Evolutionary conservation across 352 stramenopile genomes (phyloP), one percentile per base, ranked within the genome.

Genomic region (Phytopythium vexans): DNA sequence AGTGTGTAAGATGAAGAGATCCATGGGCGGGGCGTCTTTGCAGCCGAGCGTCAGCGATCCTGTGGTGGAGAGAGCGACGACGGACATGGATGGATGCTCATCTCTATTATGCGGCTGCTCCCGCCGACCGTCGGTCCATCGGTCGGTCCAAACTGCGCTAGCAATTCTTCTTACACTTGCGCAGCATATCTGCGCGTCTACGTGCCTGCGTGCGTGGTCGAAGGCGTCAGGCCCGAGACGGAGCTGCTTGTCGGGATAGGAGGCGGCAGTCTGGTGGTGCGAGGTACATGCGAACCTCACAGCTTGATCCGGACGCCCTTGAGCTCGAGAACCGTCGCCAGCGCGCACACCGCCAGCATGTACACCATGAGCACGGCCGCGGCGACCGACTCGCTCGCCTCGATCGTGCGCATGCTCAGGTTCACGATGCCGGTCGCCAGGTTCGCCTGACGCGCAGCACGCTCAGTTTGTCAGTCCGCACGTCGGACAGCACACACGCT

Each of bases 371-470:
- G 63, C 49, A 94, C 77, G 7, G 21, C 55, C 11, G 61, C 65
- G 15, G 81, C 79, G 9, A 65, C 59, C 3, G 41, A 11, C 5
- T 62, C 33, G 32, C 57, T 74, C 27, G 80, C 70, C 53, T 89
- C 79, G 61, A 94, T 92, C 12, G 84, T 94, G 45, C 77, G 68
- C 77, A 92, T 92, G 60, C 70, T 86, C 46, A 94, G 47, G 48
- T 94, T 94, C 14, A 92, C 71, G 14, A 56, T 77, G 0, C 84
- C 84, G 15, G 84, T 94, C 49, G 79, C 72, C 3, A 94, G 49
- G 62, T 94, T 94, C 53, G 84, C 78, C 82, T 92, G 43, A 15
- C 45, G 9, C 3, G 1, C 33, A 31, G 4, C 32, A 10, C 15
- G 10, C 8, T 38, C 14, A 7, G n/a, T 52, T 31, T 46, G 52